Percentiles rank a stretch among this genome's conserved stretches.
These are phyloP conservation scores for Trichaptum fuscoviolaceum DNA, from an alignment of 768 basidiomycete genomes.

Conservation along the genomic window DNA sequence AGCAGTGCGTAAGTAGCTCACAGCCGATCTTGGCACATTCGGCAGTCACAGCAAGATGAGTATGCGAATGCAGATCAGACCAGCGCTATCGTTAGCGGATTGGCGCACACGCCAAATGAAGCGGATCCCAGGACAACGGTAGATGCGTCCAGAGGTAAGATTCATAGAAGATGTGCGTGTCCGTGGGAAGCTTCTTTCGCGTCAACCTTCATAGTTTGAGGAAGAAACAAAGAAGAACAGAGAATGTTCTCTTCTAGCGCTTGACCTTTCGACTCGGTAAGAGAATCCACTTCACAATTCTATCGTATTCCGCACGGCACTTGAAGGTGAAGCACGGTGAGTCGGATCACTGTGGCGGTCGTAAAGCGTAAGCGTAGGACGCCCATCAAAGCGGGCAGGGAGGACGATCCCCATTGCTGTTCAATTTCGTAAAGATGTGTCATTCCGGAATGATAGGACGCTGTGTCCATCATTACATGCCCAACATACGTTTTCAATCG, in stretches of 20 bases:
- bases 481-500: neutral
- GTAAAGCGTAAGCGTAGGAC: neutral
- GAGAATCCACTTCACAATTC: neutral
- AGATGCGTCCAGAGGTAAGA: neutral
- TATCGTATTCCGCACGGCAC: neutral
- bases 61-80: neutral
- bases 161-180: neutral
- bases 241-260: too few relatives aligned
- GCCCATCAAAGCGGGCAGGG: neutral
- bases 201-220: neutral
- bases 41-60: neutral
- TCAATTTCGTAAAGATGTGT: conserved; percentile 1
- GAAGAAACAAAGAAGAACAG: neutral
- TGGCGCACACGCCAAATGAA: neutral
- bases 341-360: neutral
- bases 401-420: neutral
- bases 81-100: neutral
- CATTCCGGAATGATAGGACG: neutral
- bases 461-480: neutral
- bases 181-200: neutral
- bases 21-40: neutral
- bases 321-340: neutral
- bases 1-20: neutral
- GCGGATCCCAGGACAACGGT: neutral
- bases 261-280: neutral